Conservation (phyloP, 768 basidiomycete genomes). For the Phallus indusiatus region DNA sequence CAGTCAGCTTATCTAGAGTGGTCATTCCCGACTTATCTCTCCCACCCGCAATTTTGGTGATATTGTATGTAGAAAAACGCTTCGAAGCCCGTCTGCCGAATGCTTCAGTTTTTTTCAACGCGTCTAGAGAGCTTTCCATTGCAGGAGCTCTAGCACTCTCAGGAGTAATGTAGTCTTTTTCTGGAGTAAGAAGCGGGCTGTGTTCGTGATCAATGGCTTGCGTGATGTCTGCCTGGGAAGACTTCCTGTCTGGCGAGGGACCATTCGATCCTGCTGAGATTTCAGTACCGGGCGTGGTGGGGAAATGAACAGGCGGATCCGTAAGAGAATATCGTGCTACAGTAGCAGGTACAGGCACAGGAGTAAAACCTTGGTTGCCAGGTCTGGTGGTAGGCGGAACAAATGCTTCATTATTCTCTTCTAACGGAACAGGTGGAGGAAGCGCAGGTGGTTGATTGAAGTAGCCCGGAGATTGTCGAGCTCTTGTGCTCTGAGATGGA, state of each 20-base stretch:
- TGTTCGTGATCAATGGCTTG: not conserved
- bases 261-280: conserved; percentile 19
- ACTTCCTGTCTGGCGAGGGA: not conserved
- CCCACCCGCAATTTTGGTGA: conserved; percentile 81
- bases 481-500: not conserved
- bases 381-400: not conserved
- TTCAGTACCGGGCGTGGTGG: conserved; percentile 16
- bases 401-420: not conserved
- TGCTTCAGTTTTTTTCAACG: conserved; percentile 76
- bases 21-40: conserved; percentile 36
- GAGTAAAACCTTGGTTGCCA: conserved; percentile 3
- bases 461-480: not conserved
- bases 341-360: conserved; percentile 45
- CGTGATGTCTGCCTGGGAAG: not conserved
- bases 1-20: conserved; percentile 18
- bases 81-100: conserved; percentile 91
- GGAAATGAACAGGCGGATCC: conserved; percentile 49
- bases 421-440: not conserved
- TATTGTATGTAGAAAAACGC: conserved; percentile 90
- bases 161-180: conserved; percentile 26
- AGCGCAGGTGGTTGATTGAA: not conserved
- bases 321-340: conserved; percentile 75
- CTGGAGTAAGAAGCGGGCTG: not conserved
- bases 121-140: conserved; percentile 75
- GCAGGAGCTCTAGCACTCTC: conserved; percentile 41